These are phyloP conservation scores for Trichoderma sp. DNA, from an alignment of 2,329 filamentous ascomycete species.

Conservation along the genomic window DNA sequence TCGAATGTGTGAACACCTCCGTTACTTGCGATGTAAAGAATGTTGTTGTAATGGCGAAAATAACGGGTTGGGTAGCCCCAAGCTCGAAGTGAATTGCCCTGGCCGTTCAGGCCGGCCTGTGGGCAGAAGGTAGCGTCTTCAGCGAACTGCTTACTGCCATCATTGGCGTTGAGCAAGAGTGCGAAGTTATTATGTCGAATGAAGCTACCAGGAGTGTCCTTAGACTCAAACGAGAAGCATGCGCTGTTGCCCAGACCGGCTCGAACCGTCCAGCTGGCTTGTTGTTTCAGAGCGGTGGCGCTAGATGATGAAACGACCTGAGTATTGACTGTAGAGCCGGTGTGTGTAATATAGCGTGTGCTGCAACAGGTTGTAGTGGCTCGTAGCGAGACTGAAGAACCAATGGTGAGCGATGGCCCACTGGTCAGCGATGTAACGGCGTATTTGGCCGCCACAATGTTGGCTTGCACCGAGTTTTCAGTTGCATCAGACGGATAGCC, in stretches of 20 bases:
- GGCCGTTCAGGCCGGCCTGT: neutral
- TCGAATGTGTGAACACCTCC: neutral
- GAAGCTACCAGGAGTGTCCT: neutral
- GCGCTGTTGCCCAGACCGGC: neutral
- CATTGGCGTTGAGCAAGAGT: neutral
- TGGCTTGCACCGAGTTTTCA: conserved; percentile 5
- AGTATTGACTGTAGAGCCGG: neutral
- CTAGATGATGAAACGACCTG: neutral
- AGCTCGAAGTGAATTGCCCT: neutral
- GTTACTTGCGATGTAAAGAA: neutral
- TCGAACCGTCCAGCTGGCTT: conserved; percentile 2
- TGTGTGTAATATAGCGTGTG: neutral
- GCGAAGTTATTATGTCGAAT: neutral
- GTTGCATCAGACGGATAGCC: conserved; percentile 5
- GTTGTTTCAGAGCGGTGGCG: neutral
- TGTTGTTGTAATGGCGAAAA: neutral
- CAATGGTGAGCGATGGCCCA: neutral
- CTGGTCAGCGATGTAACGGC: neutral
- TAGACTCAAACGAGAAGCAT: conserved; percentile 5
- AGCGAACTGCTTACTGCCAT: neutral
- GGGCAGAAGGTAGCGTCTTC: conserved; percentile 8
- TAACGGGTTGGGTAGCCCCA: conserved; percentile 1
- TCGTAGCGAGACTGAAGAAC: neutral
- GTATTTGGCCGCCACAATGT: neutral
- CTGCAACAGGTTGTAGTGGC: neutral